Percentiles rank a stretch among this genome's conserved stretches.
Conservation (phyloP, 108 stramenopile species). For the Nitzschia sp. region DNA sequence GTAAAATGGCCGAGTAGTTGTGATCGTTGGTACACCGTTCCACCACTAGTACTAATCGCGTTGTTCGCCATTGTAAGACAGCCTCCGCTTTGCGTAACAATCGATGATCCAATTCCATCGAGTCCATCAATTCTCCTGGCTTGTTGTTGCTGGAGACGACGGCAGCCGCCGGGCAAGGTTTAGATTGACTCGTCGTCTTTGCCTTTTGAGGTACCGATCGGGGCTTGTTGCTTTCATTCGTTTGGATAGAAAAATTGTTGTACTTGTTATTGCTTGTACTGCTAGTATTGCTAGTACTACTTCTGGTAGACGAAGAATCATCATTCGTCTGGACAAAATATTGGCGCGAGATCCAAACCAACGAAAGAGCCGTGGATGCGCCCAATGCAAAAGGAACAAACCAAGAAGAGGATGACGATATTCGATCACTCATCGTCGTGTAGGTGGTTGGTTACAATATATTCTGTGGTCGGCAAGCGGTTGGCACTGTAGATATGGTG, state of each 20-base stretch:
- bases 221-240: background rate
- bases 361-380: slow-evolving; percentile 24
- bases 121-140: slow-evolving; percentile 48
- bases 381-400: slow-evolving; percentile 31
- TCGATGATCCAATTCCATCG: slow-evolving; percentile 68
- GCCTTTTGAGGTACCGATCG: background rate
- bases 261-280: no score
- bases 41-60: slow-evolving; percentile 71
- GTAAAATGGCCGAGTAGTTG: slow-evolving; percentile 71
- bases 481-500: no score
- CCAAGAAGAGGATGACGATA: slow-evolving; percentile 16
- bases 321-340: background rate
- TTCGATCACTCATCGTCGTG: no score
- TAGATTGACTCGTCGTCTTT: background rate
- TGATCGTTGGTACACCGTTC: slow-evolving; percentile 89
- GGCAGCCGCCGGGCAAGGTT: background rate
- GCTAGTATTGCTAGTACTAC: no score
- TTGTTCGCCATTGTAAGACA: slow-evolving; percentile 73
- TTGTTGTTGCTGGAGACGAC: background rate
- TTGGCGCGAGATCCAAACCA: slow-evolving; percentile 20
- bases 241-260: background rate
- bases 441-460: no score
- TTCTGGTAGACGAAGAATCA: no score
- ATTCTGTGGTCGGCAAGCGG: no score
- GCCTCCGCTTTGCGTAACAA: slow-evolving; percentile 86